A percentile compares a stretch with the other conserved stretches of the same genome.
Conservation (phyloP, 2,329 filamentous ascomycete genomes). For the Alternaria novae-zelandiae region DNA sequence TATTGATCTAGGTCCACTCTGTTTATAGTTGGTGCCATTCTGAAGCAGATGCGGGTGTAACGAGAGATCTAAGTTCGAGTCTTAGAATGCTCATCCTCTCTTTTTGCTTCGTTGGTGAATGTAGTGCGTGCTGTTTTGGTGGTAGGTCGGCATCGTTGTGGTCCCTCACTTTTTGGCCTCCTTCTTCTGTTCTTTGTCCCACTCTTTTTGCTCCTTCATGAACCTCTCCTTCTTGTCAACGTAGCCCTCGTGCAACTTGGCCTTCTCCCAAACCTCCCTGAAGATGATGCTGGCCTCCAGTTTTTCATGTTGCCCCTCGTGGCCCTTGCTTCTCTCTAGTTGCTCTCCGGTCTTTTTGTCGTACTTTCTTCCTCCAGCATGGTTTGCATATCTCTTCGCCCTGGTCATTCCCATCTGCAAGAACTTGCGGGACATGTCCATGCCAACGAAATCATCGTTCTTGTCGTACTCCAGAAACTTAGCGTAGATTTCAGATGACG, state of each 20-base stretch:
- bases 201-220: slow-evolving; percentile 55
- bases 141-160: not conserved
- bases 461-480: slow-evolving; percentile 62
- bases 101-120: not conserved
- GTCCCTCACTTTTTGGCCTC: not conserved
- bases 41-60: not conserved
- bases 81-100: not conserved
- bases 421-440: slow-evolving; percentile 70
- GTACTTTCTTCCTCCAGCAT: slow-evolving; percentile 64
- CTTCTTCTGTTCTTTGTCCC: slow-evolving; percentile 41
- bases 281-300: slow-evolving; percentile 58
- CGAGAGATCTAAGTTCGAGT: slow-evolving; percentile 5
- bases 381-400: slow-evolving; percentile 65
- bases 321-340: slow-evolving; percentile 53
- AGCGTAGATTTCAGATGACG: slow-evolving; percentile 56
- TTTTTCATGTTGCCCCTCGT: slow-evolving; percentile 59
- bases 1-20: not conserved
- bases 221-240: slow-evolving; percentile 54
- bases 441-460: slow-evolving; percentile 65
- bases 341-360: slow-evolving; percentile 48
- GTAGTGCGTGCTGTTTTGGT: not conserved
- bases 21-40: not conserved
- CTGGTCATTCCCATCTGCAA: slow-evolving; percentile 71
- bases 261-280: slow-evolving; percentile 56
- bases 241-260: slow-evolving; percentile 56